These are phyloP conservation scores for Nannochloropsis granulata DNA, from an alignment of 108 stramenopile genomes.

Conservation along the genomic window DNA sequence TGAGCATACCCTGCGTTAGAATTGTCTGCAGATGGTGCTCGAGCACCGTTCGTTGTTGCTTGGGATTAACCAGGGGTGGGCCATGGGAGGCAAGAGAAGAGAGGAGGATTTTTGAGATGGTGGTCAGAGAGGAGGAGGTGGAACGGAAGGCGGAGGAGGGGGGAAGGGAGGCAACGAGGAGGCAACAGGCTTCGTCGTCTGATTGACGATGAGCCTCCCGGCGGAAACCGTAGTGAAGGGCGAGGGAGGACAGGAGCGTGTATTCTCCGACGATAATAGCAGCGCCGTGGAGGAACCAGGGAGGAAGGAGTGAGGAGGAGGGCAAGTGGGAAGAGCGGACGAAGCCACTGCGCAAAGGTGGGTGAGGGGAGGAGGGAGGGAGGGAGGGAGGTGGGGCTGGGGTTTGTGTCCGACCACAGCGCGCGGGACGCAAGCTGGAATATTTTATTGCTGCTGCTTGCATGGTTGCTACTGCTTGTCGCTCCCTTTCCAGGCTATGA, in stretches of 20 bases:
- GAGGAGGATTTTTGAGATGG: too few relatives aligned
- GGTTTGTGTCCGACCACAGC: not conserved
- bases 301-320: not conserved
- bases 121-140: too few relatives aligned
- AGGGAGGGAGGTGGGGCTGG: not conserved
- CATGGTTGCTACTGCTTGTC: too few relatives aligned
- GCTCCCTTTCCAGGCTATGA: not conserved
- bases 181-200: not conserved
- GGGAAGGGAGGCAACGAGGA: not conserved
- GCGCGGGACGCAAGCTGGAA: not conserved
- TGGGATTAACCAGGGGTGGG: too few relatives aligned
- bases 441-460: not conserved
- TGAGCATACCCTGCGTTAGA: not conserved
- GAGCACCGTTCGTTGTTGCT: not conserved
- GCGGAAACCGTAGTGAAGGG: not conserved
- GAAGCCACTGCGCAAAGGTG: not conserved
- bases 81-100: too few relatives aligned
- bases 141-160: not conserved
- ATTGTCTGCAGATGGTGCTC: not conserved
- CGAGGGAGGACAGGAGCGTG: not conserved
- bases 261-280: not conserved
- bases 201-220: not conserved
- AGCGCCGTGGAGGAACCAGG: not conserved
- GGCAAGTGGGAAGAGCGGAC: not conserved
- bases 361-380: not conserved